These are phyloP conservation scores for Buxus sempervirens DNA, from an alignment of 164 flowering plant species.

Conservation along the genomic window DNA sequence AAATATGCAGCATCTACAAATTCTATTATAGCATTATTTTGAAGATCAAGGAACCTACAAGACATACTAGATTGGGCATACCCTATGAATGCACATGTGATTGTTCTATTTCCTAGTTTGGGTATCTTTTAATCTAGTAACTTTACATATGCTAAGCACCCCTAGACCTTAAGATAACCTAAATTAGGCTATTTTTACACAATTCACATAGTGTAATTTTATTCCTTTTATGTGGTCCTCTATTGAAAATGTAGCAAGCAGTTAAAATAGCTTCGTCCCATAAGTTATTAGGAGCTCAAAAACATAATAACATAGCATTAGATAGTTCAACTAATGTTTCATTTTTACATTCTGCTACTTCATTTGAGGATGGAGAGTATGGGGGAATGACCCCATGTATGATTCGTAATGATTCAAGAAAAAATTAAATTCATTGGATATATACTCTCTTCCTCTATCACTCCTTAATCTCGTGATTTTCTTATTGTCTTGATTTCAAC, in stretches of 20 bases:
- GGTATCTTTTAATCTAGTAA: not conserved
- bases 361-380: not conserved
- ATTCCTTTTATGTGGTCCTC: not conserved
- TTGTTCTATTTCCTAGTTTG: not conserved
- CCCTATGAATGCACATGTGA: not conserved
- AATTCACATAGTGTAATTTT: not conserved
- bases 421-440: too few species aligned
- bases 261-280: conserved; percentile 5
- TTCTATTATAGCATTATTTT: conserved; percentile 4
- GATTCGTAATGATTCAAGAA: not conserved
- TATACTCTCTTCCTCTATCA: too few species aligned
- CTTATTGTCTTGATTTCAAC: too few species aligned
- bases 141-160: not conserved
- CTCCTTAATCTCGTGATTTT: too few species aligned
- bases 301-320: not conserved
- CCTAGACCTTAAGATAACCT: not conserved
- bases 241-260: conserved; percentile 1
- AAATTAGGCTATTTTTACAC: not conserved
- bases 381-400: conserved; percentile 2
- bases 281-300: not conserved
- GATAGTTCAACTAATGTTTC: not conserved
- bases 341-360: not conserved
- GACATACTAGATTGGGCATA: not conserved
- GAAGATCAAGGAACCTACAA: not conserved
- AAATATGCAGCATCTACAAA: not conserved